phyloP scores from a whole-genome alignment of 345 rosid species.

The Clausena lansium region DNA sequence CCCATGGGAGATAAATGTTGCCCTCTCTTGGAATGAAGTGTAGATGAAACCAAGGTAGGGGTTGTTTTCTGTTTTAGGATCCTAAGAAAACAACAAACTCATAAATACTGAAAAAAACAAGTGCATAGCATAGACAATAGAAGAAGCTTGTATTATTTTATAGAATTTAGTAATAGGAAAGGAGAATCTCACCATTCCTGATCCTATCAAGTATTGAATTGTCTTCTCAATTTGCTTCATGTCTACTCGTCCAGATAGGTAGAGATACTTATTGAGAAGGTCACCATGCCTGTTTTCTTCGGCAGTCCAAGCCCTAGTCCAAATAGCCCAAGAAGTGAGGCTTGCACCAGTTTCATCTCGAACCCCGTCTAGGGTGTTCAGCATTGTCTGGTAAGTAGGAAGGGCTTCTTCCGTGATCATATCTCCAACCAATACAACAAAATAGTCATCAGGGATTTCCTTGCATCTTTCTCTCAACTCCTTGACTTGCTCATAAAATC shows the following conservation, averaged over 20 bases:
- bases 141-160: background rate
- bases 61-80: conserved; percentile 70
- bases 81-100: conserved; percentile 34
- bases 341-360: conserved; percentile 74
- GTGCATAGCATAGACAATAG: background rate
- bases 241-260: conserved; percentile 71
- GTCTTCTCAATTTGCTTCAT: conserved; percentile 77
- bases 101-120: background rate
- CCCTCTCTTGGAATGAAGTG: conserved; percentile 81
- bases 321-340: conserved; percentile 62
- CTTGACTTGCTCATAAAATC: conserved; percentile 60
- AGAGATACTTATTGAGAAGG: conserved; percentile 69
- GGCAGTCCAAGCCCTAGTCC: conserved; percentile 80
- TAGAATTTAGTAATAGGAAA: background rate
- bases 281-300: conserved; percentile 80
- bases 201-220: conserved; percentile 64
- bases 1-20: conserved; percentile 74
- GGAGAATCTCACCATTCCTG: conserved; percentile 58
- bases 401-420: conserved; percentile 79
- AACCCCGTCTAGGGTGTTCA: conserved; percentile 71
- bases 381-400: conserved; percentile 77
- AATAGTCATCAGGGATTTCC: conserved; percentile 64
- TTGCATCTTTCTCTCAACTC: conserved; percentile 59
- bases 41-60: conserved; percentile 76
- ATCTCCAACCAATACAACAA: conserved; percentile 68